These are phyloP conservation scores for Pseudonectria buxi DNA, from an alignment of 2,329 filamentous ascomycete genomes.

Conservation along the genomic window DNA sequence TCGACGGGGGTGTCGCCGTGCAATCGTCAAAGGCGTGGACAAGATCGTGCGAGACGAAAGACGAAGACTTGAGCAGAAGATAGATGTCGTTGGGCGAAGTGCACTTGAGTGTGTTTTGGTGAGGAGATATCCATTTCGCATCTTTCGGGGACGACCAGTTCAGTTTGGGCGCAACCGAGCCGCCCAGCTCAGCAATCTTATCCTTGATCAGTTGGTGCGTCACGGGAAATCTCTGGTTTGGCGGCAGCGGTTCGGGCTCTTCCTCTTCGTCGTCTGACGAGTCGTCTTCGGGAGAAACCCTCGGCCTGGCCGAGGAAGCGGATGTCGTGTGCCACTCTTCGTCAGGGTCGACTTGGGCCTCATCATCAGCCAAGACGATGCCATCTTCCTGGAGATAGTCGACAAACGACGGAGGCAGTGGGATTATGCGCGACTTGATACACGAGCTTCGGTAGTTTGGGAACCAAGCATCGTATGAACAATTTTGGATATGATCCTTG, in stretches of 20 bases:
- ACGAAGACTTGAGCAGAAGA: constrained; percentile 85
- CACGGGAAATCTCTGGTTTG: constrained; percentile 57
- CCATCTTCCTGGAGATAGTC: constrained; percentile 87
- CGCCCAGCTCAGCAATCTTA: constrained; percentile 74
- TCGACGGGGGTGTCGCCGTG: constrained; percentile 31
- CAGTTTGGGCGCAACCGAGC: constrained; percentile 82
- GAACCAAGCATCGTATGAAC: constrained; percentile 91
- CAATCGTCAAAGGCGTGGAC: constrained; percentile 84
- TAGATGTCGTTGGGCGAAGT: constrained; percentile 86
- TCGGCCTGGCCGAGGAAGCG: constrained; percentile 19
- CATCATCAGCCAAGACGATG: constrained; percentile 73
- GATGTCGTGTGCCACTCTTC: constrained; percentile 40
- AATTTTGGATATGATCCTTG: constrained; percentile 83
- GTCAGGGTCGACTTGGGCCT: constrained; percentile 48
- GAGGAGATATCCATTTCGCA: constrained; percentile 79
- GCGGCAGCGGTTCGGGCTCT: constrained; percentile 31
- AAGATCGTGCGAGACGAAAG: constrained; percentile 89
- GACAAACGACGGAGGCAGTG: constrained; percentile 68
- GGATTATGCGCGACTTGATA: constrained; percentile 79
- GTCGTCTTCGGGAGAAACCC: constrained; percentile 36
- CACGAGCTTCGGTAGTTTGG: constrained; percentile 73
- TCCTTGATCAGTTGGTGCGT: constrained; percentile 71
- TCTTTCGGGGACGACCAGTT: constrained; percentile 98
- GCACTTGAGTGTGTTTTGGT: constrained; percentile 89
- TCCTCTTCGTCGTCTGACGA: constrained; percentile 43